Evolutionary conservation across 116 monocot species (phyloP).

Genomic region (Zostera marina): DNA sequence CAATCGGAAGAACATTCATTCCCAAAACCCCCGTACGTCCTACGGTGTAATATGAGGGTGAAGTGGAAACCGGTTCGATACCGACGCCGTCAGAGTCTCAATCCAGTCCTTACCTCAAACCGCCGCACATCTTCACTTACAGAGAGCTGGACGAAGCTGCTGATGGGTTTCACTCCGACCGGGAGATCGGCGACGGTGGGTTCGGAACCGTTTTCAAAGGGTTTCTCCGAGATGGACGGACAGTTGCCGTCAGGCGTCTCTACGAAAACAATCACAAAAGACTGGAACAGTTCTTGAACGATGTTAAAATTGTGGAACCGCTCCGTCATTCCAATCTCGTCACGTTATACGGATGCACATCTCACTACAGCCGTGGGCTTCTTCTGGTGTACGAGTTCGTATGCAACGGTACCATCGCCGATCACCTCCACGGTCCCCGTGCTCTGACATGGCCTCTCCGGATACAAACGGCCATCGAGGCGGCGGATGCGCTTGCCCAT

Average conservation of each 20-base stretch:
- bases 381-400: conserved; percentile 71
- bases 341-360: conserved; percentile 60
- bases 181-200: conserved; percentile 72
- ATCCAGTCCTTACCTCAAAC: conserved; percentile 3
- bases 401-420: conserved; percentile 60
- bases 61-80: no score
- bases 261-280: conserved; percentile 42
- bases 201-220: conserved; percentile 82
- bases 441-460: conserved; percentile 37
- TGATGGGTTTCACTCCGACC: conserved; percentile 26
- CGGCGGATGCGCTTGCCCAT: conserved; percentile 37
- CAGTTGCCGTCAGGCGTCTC: conserved; percentile 62
- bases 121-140: conserved; percentile 44
- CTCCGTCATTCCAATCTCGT: conserved; percentile 70
- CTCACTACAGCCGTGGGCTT: conserved; percentile 47
- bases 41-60: no score
- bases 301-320: conserved; percentile 45
- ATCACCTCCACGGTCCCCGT: conserved; percentile 56
- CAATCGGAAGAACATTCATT: no score
- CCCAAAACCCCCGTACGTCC: no score
- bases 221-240: conserved; percentile 43
- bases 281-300: conserved; percentile 62
- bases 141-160: conserved; percentile 75
- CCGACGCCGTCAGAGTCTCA: conserved; percentile 15
- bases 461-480: conserved; percentile 40